A percentile compares a stretch with the other conserved stretches of the same genome.
Evolutionary conservation across 495 filamentous ascomycete species (phyloP).

Genomic region (Letharia lupina): DNA sequence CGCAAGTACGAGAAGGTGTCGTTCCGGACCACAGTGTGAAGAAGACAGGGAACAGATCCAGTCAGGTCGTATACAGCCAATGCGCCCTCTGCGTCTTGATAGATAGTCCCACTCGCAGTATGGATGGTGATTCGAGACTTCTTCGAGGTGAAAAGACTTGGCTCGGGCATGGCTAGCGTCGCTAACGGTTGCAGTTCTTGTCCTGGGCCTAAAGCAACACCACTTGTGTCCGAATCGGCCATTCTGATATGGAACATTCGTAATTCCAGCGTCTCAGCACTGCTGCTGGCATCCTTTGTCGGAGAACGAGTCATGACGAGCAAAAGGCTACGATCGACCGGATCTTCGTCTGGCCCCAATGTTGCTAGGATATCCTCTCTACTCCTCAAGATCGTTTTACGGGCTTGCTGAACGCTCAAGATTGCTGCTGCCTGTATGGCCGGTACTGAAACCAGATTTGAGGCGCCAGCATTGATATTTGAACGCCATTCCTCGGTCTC

Average conservation of each 20-base stretch:
- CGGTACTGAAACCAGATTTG: constrained; percentile 31
- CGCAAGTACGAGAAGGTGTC: constrained; percentile 18
- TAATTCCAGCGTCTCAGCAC: background rate
- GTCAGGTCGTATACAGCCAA: constrained; percentile 21
- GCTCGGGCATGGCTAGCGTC: constrained; percentile 16
- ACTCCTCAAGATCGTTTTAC: constrained; percentile 37
- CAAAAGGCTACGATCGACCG: constrained; percentile 9
- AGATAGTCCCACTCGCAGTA: constrained; percentile 17
- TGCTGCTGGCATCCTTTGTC: background rate
- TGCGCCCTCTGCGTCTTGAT: constrained; percentile 11
- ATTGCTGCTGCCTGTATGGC: constrained; percentile 32
- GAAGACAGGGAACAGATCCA: constrained; percentile 10
- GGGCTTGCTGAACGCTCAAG: constrained; percentile 33
- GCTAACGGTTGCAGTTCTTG: constrained; percentile 3
- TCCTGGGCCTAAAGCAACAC: background rate
- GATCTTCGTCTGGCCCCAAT: constrained; percentile 9
- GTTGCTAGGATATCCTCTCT: constrained; percentile 34
- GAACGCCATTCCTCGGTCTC: constrained; percentile 14
- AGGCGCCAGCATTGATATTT: constrained; percentile 28
- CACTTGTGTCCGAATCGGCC: background rate
- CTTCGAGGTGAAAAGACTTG: constrained; percentile 4
- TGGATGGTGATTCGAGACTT: constrained; percentile 15
- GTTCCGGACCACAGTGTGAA: constrained; percentile 6
- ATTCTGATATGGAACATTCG: constrained; percentile 8
- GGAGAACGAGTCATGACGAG: constrained; percentile 14